phyloP scores from a whole-genome alignment of 2,329 filamentous ascomycete genomes.

The Fusarium staphyleae region DNA sequence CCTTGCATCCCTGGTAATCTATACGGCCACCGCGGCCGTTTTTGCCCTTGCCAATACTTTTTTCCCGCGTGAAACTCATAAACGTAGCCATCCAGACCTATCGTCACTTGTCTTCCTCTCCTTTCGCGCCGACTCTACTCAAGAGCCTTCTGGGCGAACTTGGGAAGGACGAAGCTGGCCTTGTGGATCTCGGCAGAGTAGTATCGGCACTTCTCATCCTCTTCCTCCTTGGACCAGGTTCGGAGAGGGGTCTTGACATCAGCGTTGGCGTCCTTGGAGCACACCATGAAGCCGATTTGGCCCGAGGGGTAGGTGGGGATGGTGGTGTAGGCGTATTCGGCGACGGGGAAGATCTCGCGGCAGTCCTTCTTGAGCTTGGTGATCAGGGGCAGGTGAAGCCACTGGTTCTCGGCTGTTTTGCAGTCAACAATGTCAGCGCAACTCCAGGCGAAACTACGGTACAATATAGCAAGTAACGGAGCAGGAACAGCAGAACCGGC shows the following conservation, averaged over 20 bases:
- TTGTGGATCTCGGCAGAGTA: constrained; percentile 98
- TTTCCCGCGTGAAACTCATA: constrained; percentile 36
- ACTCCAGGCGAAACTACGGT: constrained; percentile 16
- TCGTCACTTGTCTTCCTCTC: not conserved
- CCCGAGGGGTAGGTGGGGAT: constrained; percentile 99
- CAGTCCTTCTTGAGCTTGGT: constrained; percentile 95
- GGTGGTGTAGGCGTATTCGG: constrained; percentile 98
- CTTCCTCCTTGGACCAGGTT: constrained; percentile 83
- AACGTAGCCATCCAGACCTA: constrained; percentile 24
- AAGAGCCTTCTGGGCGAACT: constrained; percentile 83
- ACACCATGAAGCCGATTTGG: constrained; percentile 99
- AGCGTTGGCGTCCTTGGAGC: constrained; percentile 88
- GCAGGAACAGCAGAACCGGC: constrained; percentile 33
- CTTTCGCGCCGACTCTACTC: constrained; percentile 51
- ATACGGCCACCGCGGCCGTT: constrained; percentile 31
- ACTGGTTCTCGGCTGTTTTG: constrained; percentile 91
- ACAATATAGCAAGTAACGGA: constrained; percentile 27
- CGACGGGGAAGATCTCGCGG: constrained; percentile 95
- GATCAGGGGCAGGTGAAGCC: constrained; percentile 96
- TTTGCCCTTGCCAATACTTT: constrained; percentile 20
- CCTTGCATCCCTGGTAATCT: constrained; percentile 25
- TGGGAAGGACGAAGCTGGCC: constrained; percentile 91
- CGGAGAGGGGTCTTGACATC: constrained; percentile 87
- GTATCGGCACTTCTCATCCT: constrained; percentile 92
- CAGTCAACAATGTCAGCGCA: constrained; percentile 26